phyloP scores from a whole-genome alignment of 768 basidiomycete genomes.

The Xerocomus spinulosus region DNA sequence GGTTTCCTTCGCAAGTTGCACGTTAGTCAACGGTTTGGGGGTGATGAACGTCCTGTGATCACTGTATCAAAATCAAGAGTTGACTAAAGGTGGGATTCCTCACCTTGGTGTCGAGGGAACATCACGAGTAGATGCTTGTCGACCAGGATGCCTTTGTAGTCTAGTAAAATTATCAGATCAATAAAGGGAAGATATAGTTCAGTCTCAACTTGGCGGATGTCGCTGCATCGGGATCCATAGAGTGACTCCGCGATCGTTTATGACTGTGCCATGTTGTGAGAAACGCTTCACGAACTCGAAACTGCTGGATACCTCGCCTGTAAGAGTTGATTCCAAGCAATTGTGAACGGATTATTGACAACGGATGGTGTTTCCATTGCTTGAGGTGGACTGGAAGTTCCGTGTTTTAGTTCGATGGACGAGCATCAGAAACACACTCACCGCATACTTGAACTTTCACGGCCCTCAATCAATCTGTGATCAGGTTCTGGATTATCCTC shows the following conservation, averaged over 20 bases:
- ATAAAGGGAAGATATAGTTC: not conserved
- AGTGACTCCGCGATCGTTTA: constrained; percentile 25
- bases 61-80: not conserved
- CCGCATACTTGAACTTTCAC: not conserved
- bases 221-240: constrained; percentile 5
- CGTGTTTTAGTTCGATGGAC: not conserved
- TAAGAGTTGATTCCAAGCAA: constrained; percentile 20
- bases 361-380: not conserved
- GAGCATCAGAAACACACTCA: constrained; percentile 5
- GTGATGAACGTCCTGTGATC: not conserved
- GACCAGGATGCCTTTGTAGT: not conserved
- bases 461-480: not conserved
- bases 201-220: constrained; percentile 23
- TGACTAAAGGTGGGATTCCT: not conserved
- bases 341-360: constrained; percentile 15
- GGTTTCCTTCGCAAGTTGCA: not conserved
- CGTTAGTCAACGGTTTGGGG: not conserved
- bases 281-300: not conserved
- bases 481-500: not conserved
- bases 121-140: constrained; percentile 4
- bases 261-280: constrained; percentile 10
- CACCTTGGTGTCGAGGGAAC: constrained; percentile 10
- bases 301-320: constrained; percentile 11
- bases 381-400: not conserved
- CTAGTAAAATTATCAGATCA: not conserved